These are phyloP conservation scores for Ascocoryne sarcoides DNA, from an alignment of 2,329 filamentous ascomycete species.

Conservation along the genomic window DNA sequence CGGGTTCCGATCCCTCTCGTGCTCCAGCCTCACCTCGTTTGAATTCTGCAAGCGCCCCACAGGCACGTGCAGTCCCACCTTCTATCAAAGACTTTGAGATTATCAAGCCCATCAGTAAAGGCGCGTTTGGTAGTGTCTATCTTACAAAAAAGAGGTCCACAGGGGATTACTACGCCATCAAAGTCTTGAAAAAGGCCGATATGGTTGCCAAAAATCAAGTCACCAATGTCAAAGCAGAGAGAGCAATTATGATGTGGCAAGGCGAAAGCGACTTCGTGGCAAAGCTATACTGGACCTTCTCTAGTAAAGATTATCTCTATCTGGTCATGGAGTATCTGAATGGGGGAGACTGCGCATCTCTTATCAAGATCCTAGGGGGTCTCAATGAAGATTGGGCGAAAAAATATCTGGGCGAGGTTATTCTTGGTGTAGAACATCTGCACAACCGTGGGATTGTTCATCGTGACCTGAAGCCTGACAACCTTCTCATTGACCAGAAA, in stretches of 20 bases:
- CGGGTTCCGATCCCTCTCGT: constrained; percentile 58
- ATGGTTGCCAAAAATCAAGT: constrained; percentile 99
- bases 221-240: constrained; percentile 96
- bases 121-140: constrained; percentile 96
- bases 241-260: constrained; percentile 99
- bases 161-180: constrained; percentile 97
- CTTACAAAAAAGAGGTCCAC: constrained; percentile 98
- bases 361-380: constrained; percentile 89
- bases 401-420: constrained; percentile 93
- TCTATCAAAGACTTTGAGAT: constrained; percentile 99
- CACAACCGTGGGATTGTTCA: constrained; percentile 94
- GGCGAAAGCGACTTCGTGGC: constrained; percentile 98
- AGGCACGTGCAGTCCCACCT: constrained; percentile 79
- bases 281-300: constrained; percentile 99
- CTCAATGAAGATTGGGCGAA: constrained; percentile 96
- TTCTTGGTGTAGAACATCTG: constrained; percentile 92
- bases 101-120: constrained; percentile 98
- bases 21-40: constrained; percentile 77
- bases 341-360: constrained; percentile 89
- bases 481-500: constrained; percentile 91
- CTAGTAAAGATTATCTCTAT: constrained; percentile 97
- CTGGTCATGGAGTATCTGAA: constrained; percentile 99
- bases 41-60: constrained; percentile 65
- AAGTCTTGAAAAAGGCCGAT: constrained; percentile 97
- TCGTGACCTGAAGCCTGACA: constrained; percentile 93